Conservation (phyloP, 106 monocot genomes). For the Gastrodia elata region DNA sequence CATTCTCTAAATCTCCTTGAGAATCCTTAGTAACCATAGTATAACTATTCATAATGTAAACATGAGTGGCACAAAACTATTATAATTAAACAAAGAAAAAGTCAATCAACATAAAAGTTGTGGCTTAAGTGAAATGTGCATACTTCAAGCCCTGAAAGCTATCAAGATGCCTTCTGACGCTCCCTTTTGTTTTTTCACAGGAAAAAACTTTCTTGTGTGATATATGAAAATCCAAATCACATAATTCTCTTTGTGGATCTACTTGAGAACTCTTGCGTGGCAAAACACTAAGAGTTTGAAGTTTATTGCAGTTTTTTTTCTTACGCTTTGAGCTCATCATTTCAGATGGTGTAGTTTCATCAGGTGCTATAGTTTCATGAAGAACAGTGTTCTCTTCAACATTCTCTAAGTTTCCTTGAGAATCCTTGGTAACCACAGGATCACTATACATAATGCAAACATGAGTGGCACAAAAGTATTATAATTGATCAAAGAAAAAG, state of each 20-base stretch:
- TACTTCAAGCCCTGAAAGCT: constrained; percentile 4
- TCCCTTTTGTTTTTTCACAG: not conserved
- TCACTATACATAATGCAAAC: not conserved
- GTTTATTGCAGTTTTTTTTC: not conserved
- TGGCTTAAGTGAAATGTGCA: not conserved
- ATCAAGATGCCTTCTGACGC: not conserved
- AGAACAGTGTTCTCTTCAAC: not conserved
- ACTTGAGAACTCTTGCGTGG: not conserved
- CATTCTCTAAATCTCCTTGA: not conserved
- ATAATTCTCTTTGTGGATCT: not conserved
- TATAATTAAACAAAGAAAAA: not conserved
- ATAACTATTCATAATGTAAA: not conserved
- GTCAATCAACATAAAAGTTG: not conserved
- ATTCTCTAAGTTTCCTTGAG: not conserved
- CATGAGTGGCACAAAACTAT: not conserved
- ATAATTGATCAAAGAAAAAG: not conserved
- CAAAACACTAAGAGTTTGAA: not conserved
- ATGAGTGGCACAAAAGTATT: not conserved
- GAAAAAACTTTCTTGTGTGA: not conserved
- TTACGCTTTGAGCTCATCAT: not conserved
- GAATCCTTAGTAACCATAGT: not conserved
- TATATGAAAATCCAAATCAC: not conserved
- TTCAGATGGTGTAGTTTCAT: not conserved
- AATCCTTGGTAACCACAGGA: not conserved
- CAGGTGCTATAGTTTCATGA: not conserved